Evolutionary conservation across 352 stramenopile species (phyloP).

Genomic region (Phytophthora pinifolia): DNA sequence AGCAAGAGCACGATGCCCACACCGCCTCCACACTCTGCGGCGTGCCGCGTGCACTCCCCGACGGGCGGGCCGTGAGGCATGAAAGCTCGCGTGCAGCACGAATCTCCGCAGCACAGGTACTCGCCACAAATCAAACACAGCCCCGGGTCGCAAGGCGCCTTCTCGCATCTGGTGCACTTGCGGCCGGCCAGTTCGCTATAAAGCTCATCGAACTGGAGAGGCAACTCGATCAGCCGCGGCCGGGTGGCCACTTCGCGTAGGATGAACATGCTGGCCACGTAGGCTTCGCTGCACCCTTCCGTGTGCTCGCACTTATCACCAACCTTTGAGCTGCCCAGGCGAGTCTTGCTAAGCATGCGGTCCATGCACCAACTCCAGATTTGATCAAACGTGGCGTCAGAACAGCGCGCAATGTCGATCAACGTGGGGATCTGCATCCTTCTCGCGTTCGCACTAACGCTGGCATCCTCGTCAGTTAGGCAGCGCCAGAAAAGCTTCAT

Average conservation of each 20-base stretch:
- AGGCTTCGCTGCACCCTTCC: slow-evolving; percentile 82
- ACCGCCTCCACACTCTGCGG: slow-evolving; percentile 82
- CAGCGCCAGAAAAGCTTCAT: slow-evolving; percentile 89
- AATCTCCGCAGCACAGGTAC: slow-evolving; percentile 83
- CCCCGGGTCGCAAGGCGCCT: slow-evolving; percentile 66
- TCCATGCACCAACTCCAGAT: slow-evolving; percentile 89
- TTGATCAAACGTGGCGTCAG: slow-evolving; percentile 64
- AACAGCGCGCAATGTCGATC: slow-evolving; percentile 50
- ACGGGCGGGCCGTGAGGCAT: slow-evolving; percentile 73
- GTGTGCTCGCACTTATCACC: slow-evolving; percentile 87
- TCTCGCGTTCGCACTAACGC: slow-evolving; percentile 7
- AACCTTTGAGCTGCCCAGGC: slow-evolving; percentile 62
- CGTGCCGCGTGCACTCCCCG: slow-evolving; percentile 84
- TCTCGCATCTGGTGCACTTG: slow-evolving; percentile 71
- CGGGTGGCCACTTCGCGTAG: slow-evolving; percentile 60
- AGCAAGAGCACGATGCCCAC: slow-evolving; percentile 83
- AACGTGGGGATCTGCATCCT: slow-evolving; percentile 49
- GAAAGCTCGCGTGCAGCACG: slow-evolving; percentile 80
- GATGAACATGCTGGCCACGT: slow-evolving; percentile 90
- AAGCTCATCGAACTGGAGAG: slow-evolving; percentile 83
- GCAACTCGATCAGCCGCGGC: slow-evolving; percentile 76
- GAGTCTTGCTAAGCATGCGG: slow-evolving; percentile 77
- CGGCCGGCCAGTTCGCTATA: slow-evolving; percentile 74
- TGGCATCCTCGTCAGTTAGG: slow-evolving; percentile 38
- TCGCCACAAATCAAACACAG: slow-evolving; percentile 86